Percentiles rank a stretch among this genome's conserved stretches.
Conservation (phyloP, 305 asterid genomes). For the Fraxinus velutina region DNA sequence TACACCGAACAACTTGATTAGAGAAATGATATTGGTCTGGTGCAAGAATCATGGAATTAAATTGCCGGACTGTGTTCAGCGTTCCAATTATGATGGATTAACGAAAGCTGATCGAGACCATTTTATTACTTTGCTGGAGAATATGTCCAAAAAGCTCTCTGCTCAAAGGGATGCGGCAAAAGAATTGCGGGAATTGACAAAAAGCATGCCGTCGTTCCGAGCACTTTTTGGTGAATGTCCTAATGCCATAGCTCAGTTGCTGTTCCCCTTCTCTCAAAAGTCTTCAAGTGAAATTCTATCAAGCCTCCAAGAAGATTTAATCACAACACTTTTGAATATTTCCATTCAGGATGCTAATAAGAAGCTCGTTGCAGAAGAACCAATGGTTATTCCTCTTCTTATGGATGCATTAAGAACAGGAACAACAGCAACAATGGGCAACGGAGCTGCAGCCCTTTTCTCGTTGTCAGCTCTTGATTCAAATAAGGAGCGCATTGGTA, state of each 20-base stretch:
- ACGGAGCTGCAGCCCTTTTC: slow-evolving; percentile 60
- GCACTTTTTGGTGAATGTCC: slow-evolving; percentile 42
- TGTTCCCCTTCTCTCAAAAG: slow-evolving; percentile 36
- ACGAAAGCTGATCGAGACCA: slow-evolving; percentile 39
- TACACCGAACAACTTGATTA: slow-evolving; percentile 50
- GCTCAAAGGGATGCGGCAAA: slow-evolving; percentile 47
- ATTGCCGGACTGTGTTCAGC: slow-evolving; percentile 35
- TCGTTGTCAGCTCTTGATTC: slow-evolving; percentile 50
- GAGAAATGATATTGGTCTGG: slow-evolving; percentile 46
- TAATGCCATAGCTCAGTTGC: slow-evolving; percentile 36
- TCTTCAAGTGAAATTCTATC: slow-evolving; percentile 14
- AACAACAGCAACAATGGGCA: slow-evolving; percentile 41
- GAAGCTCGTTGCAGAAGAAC: slow-evolving; percentile 49
- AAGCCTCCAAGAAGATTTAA: slow-evolving; percentile 51
- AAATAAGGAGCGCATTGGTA: slow-evolving; percentile 46
- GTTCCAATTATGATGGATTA: slow-evolving; percentile 24
- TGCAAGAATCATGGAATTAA: slow-evolving; percentile 49
- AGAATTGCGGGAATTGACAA: slow-evolving; percentile 42
- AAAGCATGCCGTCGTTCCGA: slow-evolving; percentile 36
- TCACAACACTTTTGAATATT: slow-evolving; percentile 46
- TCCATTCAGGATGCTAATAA: slow-evolving; percentile 55
- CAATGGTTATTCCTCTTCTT: slow-evolving; percentile 40
- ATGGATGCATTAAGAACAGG: slow-evolving; percentile 38
- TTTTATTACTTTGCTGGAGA: slow-evolving; percentile 35
- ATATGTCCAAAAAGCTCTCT: slow-evolving; percentile 32